Percentiles rank a stretch among this genome's conserved stretches.
phyloP scores from a whole-genome alignment of 2,329 filamentous ascomycete species.

The Colletotrichum tropicicola region DNA sequence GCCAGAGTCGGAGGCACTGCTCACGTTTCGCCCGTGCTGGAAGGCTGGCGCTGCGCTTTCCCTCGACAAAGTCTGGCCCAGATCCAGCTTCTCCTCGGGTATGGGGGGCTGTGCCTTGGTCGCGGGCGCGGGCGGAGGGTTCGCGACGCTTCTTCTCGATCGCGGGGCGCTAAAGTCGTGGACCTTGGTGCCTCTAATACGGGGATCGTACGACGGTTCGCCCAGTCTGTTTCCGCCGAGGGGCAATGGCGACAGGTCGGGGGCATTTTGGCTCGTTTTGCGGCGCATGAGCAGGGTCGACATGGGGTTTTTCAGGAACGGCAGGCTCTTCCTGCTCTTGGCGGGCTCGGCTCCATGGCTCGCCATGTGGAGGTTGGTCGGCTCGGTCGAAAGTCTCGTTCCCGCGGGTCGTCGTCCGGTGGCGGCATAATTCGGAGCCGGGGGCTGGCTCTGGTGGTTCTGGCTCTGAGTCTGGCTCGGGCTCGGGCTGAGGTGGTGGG shows the following conservation, averaged over 20 bases:
- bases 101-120: constrained; percentile 13
- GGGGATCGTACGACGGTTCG: constrained; percentile 66
- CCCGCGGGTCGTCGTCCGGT: constrained; percentile 54
- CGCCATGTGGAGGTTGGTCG: constrained; percentile 41
- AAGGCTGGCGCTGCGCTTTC: constrained; percentile 27
- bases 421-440: constrained; percentile 27
- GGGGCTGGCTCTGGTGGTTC: background rate
- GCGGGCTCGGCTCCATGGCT: constrained; percentile 46
- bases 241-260: constrained; percentile 52
- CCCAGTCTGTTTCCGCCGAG: constrained; percentile 45
- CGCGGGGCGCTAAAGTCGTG: constrained; percentile 74
- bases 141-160: constrained; percentile 49
- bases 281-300: constrained; percentile 66
- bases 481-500: constrained; percentile 3
- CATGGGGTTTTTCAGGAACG: constrained; percentile 68
- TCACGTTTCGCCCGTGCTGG: constrained; percentile 30
- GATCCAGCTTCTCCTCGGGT: constrained; percentile 18
- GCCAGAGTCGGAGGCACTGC: constrained; percentile 42
- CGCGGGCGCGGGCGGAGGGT: constrained; percentile 1
- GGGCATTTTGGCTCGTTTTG: constrained; percentile 59
- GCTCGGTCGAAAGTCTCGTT: constrained; percentile 49
- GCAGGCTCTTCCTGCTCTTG: constrained; percentile 62
- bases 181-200: constrained; percentile 70
- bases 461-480: background rate
- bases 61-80: constrained; percentile 32